Base-by-base conservation (phyloP, 345 rosid species). In the Hibiscus trionum region DNA sequence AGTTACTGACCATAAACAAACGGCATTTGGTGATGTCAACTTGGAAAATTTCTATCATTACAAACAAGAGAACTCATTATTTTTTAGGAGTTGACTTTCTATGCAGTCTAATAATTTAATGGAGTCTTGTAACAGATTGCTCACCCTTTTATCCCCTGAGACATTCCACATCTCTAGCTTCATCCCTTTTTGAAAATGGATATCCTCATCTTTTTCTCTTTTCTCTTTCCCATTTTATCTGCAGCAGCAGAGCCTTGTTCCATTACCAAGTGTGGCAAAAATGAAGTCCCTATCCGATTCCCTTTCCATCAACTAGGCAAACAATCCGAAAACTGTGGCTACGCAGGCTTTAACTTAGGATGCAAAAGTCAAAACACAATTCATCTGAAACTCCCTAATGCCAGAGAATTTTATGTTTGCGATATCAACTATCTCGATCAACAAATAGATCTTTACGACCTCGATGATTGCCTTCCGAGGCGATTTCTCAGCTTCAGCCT, bases 351-450 rank as follows among this genome's bases (percentile, higher is more conserved):
- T 74, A 50, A 72, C 70, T 85, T 91, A 0, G 64, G 74, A 1
- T 89, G 97, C 84, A 74, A 63, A 14, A 19, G 0, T 4, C 77
- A 49, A 27, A 61, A 77, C 9, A 19, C 4, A 14, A 79, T 89
- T 62, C 68, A 66, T 26, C 78, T 93, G 2, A 72, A 72, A 0
- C 86, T 93, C 71, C 93, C 90, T 0, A 24, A 33, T 14, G 73
- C 91, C 2, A 91, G 81, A 15, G 75, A 82, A 10, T 84, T 87
- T 75, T 75, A 83, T 15, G 96, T 93, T 44, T 85, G 86, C 0
- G 1, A 59, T 35, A 87, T 93, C 77, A 66, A 83, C 61, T 93
- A 88, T 76, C 56, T 31, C 46, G 78, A 72, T 5, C 97, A 21
- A 21, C 24, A 21, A 21, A 21, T 21, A 21, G 66, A 57, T 62